Evolutionary conservation across 495 filamentous ascomycete species (phyloP), one percentile per base, ranked within the genome.

Genomic region (Sabuloglossum arenarium): DNA sequence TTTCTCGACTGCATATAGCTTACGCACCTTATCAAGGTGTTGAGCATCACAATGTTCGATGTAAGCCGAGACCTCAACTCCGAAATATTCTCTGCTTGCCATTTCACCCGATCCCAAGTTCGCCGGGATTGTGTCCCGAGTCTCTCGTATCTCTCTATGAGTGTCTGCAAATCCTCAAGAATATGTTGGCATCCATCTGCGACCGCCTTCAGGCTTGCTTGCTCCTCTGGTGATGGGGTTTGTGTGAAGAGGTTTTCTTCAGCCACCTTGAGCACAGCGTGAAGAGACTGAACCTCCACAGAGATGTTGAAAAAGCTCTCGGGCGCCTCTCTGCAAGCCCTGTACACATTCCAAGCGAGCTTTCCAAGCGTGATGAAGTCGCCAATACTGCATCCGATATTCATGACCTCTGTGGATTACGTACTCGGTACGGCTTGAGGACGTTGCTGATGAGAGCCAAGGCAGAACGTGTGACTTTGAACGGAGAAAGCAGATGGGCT

Each of bases 91-190:
- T 67, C 61, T 6, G 59, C 27, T 8, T 64, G 62, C 57, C 62
- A 70, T 10, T 57, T 61, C 64, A 68, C 61, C n/a, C 67, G 62
- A 60, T 70, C 69, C 67, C 66, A 71, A 25, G 62, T 65, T 24
- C 65, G 54, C 62, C 69, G 63, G 25, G 60, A 58, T 34, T 69
- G 61, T 8, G 67, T 68, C 27, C 68, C 69, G 14, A 68, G 59
- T 30, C 60, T 65, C 21, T 67, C 61, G 42, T 68, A 69, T 10
- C 57, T 61, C n/a, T 60, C 47, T 6, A 69, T 54, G n/a, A 69
- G 47, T 24, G 42, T 51, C 11, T 67, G 58, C 39, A 69, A 54
- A 24, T 71, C 64, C 12, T 57, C 43, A 11, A 70, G 63, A 1
- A 67, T 60, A 10, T 54, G 32, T 6, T 62, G 52, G 53, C 65